Base-by-base conservation (phyloP, 148 eudicot species). In the Salicornia ramosissima region DNA sequence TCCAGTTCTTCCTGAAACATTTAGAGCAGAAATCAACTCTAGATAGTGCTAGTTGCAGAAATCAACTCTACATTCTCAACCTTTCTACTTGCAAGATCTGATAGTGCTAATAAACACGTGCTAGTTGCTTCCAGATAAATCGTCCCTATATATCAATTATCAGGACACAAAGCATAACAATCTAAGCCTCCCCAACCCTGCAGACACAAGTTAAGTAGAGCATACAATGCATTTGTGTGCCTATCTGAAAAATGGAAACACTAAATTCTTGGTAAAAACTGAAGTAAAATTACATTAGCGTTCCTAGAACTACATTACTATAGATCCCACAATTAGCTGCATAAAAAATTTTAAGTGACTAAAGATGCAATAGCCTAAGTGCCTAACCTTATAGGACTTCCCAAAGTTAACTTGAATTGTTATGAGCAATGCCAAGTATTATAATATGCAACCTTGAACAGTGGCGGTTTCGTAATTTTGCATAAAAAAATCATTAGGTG, bases 1-100 rank as follows among this genome's bases (percentile, higher is more conserved):
- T 88, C 90, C 71, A 88, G 71, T 64, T 88, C 94, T 34, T 86
- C 88, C 87, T 88, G 86, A 83, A 84, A 47, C 28, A 50, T 22
- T 16, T 39, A 25, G n/a, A 30, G 59, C 25, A 42, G 5, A 62
- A 49, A 45, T 26, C 28, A 19, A 49, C 21, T 49, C 53, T 22
- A 49, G 24, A 4, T 49, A 49, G 53, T 46, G 19, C 40, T 36
- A 8, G 40, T 36, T 36, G 40, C 40, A 36, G 40, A 36, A n/a
- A n/a, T n/a, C n/a, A n/a, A n/a, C n/a, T n/a, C n/a, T n/a, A n/a
- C n/a, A n/a, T n/a, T n/a, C n/a, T n/a, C n/a, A n/a, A n/a, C n/a
- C n/a, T n/a, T n/a, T n/a, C n/a, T n/a, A n/a, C n/a, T n/a, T n/a
- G n/a, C n/a, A n/a, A n/a, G n/a, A n/a, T n/a, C n/a, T n/a, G n/a